Evolutionary conservation across 306 rosid genomes (phyloP).

Genomic region (Casuarina glauca): DNA sequence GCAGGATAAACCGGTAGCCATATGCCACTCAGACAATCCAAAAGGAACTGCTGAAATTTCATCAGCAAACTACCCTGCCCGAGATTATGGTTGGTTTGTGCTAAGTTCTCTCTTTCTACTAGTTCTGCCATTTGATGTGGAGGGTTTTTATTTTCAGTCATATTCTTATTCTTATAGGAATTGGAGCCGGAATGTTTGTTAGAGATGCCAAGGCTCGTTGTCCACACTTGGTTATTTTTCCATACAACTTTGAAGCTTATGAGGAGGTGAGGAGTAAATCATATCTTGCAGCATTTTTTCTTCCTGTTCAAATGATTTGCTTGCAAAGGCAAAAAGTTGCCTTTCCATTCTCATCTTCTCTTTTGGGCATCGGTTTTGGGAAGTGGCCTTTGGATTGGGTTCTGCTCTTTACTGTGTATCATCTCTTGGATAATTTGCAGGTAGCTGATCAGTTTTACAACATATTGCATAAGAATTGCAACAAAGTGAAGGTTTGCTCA

Average conservation of each 20-base stretch:
- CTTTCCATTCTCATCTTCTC: neutral
- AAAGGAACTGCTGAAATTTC: conserved; percentile 97
- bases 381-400: too few species aligned
- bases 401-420: neutral
- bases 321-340: neutral
- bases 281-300: neutral
- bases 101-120: conserved; percentile 21
- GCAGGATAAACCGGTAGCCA: conserved; percentile 82
- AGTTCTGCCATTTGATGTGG: conserved; percentile 9
- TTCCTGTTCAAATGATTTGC: conserved; percentile 19
- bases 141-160: conserved; percentile 17
- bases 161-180: conserved; percentile 48
- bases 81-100: conserved; percentile 70
- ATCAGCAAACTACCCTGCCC: conserved; percentile 96
- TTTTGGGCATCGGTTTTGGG: neutral
- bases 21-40: conserved; percentile 83
- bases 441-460: conserved; percentile 88
- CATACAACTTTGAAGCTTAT: conserved; percentile 91
- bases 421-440: conserved; percentile 53
- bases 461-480: conserved; percentile 72
- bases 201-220: conserved; percentile 86
- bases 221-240: conserved; percentile 73
- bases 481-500: conserved; percentile 81
- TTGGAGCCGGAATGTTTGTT: conserved; percentile 91
- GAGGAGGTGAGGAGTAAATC: conserved; percentile 61